These are phyloP conservation scores for Exophiala bonariae DNA, from an alignment of 2,329 filamentous ascomycete species.

Conservation along the genomic window DNA sequence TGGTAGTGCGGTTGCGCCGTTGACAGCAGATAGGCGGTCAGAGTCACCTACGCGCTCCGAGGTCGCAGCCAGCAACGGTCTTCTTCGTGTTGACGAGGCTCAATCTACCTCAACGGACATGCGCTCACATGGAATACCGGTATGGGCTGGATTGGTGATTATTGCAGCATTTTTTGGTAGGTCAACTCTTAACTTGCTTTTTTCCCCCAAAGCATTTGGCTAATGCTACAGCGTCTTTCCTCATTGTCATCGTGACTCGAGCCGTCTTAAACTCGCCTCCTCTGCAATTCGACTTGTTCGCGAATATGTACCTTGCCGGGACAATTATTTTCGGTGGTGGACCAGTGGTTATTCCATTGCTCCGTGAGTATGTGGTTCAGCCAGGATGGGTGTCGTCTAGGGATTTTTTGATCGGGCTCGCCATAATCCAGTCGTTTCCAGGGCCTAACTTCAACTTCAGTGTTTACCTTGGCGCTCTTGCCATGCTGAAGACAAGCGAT, in stretches of 20 bases:
- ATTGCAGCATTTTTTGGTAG: slow-evolving; percentile 52
- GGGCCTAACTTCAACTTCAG: slow-evolving; percentile 52
- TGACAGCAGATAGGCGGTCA: too few relatives aligned
- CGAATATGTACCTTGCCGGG: slow-evolving; percentile 72
- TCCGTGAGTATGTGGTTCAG: slow-evolving; percentile 61
- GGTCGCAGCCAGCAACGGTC: too few relatives aligned
- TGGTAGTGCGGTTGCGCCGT: not conserved
- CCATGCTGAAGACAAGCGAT: slow-evolving; percentile 42
- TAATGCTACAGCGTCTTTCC: slow-evolving; percentile 49
- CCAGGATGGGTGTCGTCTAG: slow-evolving; percentile 70
- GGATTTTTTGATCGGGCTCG: slow-evolving; percentile 72
- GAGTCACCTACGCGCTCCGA: too few relatives aligned
- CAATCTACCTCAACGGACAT: slow-evolving; percentile 7
- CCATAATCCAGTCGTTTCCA: slow-evolving; percentile 70
- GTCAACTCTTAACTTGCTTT: too few relatives aligned
- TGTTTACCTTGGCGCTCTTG: slow-evolving; percentile 57
- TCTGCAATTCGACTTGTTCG: slow-evolving; percentile 61
- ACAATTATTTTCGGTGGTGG: slow-evolving; percentile 68
- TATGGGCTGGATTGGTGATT: slow-evolving; percentile 39
- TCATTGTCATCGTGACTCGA: slow-evolving; percentile 44
- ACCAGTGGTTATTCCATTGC: slow-evolving; percentile 64
- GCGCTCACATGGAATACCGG: slow-evolving; percentile 34
- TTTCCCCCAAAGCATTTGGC: too few relatives aligned
- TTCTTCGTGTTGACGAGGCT: too few relatives aligned
- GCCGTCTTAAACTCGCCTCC: slow-evolving; percentile 40